Evolutionary conservation across 1,284 basidiomycete genomes (phyloP), one percentile per base, ranked within the genome.

Genomic region (Xerocomus minutiporus): DNA sequence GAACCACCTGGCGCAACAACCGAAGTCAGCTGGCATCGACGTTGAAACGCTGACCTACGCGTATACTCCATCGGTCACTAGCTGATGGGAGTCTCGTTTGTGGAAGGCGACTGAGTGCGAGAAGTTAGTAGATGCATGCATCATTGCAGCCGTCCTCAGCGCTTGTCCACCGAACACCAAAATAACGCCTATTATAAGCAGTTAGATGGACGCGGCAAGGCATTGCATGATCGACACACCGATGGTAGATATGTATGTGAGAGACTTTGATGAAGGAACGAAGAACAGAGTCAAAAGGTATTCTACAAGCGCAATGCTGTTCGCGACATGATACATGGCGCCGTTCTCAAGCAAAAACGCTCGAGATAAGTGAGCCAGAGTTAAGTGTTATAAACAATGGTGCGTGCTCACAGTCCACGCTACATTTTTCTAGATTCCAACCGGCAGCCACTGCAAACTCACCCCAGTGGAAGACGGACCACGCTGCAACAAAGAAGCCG

Each of bases 271-370:
- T 2, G 72, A 71, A 2, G 88, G 88, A 52, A 76, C 74, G 62
- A 90, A 81, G 69, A 84, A 88, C 9, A 84, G 73, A 2, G 81
- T 83, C 46, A 91, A 51, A 40, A 93, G 65, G 70, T 95, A 95
- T 73, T 99, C 97, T 3, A 78, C 31, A 2, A 98, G 61, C 0
- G 93, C 94, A 39, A 81, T 71, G 12, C 79, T 72, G 68, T 99
- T 92, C 2, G 96, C 95, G 41, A 89, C 66, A 64, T 94, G 91
- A 70, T 99, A 99, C 67, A 82, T 77, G 2, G 72, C 64, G 0
- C 93, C 93, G 65, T 99, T 99, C 65, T 97, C 91, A 34, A 99
- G 80, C 3, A 99, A 78, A 70, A 94, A 99, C 0, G 95, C 96
- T 97, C 57, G 8, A 36, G 29, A 48, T 46, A 31, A n/a, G 45